Evolutionary conservation across 2,329 filamentous ascomycete genomes (phyloP).

Genomic region (Colletotrichum sp.): DNA sequence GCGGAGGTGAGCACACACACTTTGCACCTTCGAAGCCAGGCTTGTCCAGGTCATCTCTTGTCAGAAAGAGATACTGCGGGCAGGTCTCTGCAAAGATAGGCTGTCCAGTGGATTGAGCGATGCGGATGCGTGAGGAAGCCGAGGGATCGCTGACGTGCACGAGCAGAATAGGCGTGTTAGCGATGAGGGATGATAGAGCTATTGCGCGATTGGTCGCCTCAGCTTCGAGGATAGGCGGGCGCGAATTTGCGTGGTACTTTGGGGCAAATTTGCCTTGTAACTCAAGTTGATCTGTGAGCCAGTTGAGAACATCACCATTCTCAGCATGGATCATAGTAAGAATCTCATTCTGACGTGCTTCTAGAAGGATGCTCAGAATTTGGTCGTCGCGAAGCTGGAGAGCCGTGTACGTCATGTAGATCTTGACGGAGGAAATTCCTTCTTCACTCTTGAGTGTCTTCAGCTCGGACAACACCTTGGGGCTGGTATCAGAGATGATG

Average conservation of each 20-base stretch:
- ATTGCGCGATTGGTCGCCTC: slow-evolving; percentile 60
- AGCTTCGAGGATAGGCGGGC: slow-evolving; percentile 34
- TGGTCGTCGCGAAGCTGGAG: slow-evolving; percentile 54
- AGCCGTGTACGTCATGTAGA: slow-evolving; percentile 58
- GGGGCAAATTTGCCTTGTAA: slow-evolving; percentile 50
- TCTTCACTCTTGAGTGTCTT: slow-evolving; percentile 24
- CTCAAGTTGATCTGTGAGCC: slow-evolving; percentile 58
- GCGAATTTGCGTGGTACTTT: slow-evolving; percentile 53
- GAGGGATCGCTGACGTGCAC: slow-evolving; percentile 56
- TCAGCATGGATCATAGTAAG: slow-evolving; percentile 60
- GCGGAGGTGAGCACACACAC: slow-evolving; percentile 58
- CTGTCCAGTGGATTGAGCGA: slow-evolving; percentile 43
- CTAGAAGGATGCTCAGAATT: slow-evolving; percentile 47
- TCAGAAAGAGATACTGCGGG: slow-evolving; percentile 61
- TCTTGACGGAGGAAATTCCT: slow-evolving; percentile 53
- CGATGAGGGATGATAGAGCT: slow-evolving; percentile 50
- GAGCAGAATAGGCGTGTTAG: slow-evolving; percentile 53
- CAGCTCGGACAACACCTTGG: not conserved
- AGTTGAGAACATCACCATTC: slow-evolving; percentile 58
- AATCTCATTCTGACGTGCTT: slow-evolving; percentile 33
- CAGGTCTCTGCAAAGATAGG: slow-evolving; percentile 61
- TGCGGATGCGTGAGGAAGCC: slow-evolving; percentile 49
- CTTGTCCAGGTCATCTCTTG: slow-evolving; percentile 53
- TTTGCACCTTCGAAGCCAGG: slow-evolving; percentile 61
- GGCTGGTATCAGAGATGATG: not conserved